These are phyloP conservation scores for Phytophthora gonapodyides DNA, from an alignment of 352 stramenopile genomes.

Conservation along the genomic window DNA sequence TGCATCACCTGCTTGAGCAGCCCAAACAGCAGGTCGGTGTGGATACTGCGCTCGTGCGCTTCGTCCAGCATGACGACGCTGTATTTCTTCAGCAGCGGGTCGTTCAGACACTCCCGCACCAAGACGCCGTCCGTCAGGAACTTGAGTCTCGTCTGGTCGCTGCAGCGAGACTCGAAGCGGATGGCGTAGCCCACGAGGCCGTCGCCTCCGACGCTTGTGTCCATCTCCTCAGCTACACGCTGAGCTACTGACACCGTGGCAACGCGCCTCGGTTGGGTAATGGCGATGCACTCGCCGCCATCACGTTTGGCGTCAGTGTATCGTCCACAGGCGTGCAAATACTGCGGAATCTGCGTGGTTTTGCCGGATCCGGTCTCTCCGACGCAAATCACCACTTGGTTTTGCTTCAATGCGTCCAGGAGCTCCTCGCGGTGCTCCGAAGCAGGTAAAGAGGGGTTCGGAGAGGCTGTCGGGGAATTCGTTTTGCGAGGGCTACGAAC, in stretches of 20 bases:
- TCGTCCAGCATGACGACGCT: constrained; percentile 95
- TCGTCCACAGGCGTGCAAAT: constrained; percentile 49
- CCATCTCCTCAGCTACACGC: constrained; percentile 97
- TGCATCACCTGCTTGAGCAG: constrained; percentile 82
- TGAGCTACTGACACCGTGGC: constrained; percentile 97
- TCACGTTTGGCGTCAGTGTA: constrained; percentile 33
- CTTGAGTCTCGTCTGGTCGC: constrained; percentile 70
- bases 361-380: constrained; percentile 97
- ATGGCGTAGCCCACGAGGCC: constrained; percentile 95
- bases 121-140: constrained; percentile 86
- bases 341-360: constrained; percentile 92
- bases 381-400: constrained; percentile 78
- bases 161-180: constrained; percentile 96
- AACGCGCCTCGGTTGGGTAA: constrained; percentile 95
- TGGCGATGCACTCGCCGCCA: constrained; percentile 54
- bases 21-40: constrained; percentile 99
- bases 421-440: constrained; percentile 66
- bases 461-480: constrained; percentile 2
- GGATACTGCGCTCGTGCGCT: constrained; percentile 97
- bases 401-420: constrained; percentile 40
- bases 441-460: constrained; percentile 23
- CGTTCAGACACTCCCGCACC: constrained; percentile 77
- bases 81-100: constrained; percentile 84
- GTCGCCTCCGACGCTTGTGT: constrained; percentile 43
- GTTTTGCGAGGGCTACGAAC: constrained; percentile 24